Conservation (phyloP, 306 rosid genomes). For the Cyclanthera cordifolia region DNA sequence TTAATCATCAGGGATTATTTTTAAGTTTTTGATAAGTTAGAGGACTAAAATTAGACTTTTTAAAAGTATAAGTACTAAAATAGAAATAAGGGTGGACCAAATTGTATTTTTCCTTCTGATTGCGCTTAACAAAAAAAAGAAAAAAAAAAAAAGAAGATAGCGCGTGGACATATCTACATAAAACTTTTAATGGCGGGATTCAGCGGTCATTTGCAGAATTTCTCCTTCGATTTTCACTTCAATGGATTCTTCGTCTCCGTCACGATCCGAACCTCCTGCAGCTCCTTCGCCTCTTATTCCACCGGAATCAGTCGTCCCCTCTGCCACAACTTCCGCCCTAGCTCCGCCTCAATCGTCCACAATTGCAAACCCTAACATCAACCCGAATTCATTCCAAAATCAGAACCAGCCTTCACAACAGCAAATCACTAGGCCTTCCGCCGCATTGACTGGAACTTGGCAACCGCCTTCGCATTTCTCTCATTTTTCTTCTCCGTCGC, state of each 20-base stretch:
- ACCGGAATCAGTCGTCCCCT: background rate
- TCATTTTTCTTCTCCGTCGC: slow-evolving; percentile 33
- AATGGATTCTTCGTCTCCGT: slow-evolving; percentile 11
- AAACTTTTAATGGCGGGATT: no score
- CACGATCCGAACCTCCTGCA: slow-evolving; percentile 4
- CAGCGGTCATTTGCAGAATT: background rate
- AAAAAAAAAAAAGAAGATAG: no score
- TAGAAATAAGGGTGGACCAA: no score
- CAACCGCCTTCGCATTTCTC: slow-evolving; percentile 40
- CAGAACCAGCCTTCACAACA: slow-evolving; percentile 20
- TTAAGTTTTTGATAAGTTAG: no score
- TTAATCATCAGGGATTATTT: no score
- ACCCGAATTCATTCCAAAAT: slow-evolving; percentile 6
- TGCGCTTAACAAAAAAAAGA: no score
- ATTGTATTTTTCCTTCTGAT: no score
- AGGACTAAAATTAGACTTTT: no score
- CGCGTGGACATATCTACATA: no score
- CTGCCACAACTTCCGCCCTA: slow-evolving; percentile 19
- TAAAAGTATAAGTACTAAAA: no score
- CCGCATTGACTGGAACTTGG: slow-evolving; percentile 39
- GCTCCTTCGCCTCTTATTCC: slow-evolving; percentile 6
- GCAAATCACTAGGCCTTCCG: slow-evolving; percentile 34
- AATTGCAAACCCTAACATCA: slow-evolving; percentile 21
- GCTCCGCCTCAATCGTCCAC: slow-evolving; percentile 9
- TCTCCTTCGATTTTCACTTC: background rate